phyloP scores from a whole-genome alignment of 306 rosid genomes.

The Alnus glutinosa region DNA sequence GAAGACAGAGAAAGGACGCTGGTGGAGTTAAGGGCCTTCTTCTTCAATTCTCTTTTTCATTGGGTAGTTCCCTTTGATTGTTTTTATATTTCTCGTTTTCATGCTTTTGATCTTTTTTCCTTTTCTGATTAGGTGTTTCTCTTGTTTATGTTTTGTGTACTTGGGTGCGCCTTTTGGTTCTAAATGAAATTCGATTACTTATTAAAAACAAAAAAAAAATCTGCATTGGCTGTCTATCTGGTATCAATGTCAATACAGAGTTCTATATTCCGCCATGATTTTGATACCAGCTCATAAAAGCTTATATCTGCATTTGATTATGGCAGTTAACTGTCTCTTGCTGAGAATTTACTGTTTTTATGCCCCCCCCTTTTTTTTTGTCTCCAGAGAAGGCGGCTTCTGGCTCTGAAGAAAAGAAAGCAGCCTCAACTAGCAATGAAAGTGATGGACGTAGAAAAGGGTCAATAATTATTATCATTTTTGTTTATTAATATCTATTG shows the following conservation, averaged over 20 bases:
- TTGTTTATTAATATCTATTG: not conserved
- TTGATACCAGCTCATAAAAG: not conserved
- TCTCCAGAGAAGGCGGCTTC: conserved; percentile 34
- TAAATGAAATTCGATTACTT: too few relatives aligned
- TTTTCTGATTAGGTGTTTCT: too few relatives aligned
- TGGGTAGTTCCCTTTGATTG: too few relatives aligned
- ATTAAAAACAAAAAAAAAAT: too few relatives aligned
- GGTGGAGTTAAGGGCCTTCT: too few relatives aligned
- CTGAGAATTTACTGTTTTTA: not conserved
- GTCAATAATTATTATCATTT: conserved; percentile 10
- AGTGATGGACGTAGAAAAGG: conserved; percentile 37
- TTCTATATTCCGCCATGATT: not conserved
- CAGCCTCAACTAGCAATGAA: conserved; percentile 27
- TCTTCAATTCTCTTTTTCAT: too few relatives aligned
- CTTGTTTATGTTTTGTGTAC: too few relatives aligned
- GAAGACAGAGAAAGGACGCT: too few relatives aligned
- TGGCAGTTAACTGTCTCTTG: not conserved
- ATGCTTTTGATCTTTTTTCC: too few relatives aligned
- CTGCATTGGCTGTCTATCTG: not conserved
- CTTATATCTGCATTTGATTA: not conserved
- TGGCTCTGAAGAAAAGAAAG: conserved; percentile 39
- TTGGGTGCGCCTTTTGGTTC: too few relatives aligned
- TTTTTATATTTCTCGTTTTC: too few relatives aligned
- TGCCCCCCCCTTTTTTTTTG: not conserved
- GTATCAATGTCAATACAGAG: not conserved